These are phyloP conservation scores for Fusarium sp. DNA, from an alignment of 2,329 filamentous ascomycete species.

Conservation along the genomic window DNA sequence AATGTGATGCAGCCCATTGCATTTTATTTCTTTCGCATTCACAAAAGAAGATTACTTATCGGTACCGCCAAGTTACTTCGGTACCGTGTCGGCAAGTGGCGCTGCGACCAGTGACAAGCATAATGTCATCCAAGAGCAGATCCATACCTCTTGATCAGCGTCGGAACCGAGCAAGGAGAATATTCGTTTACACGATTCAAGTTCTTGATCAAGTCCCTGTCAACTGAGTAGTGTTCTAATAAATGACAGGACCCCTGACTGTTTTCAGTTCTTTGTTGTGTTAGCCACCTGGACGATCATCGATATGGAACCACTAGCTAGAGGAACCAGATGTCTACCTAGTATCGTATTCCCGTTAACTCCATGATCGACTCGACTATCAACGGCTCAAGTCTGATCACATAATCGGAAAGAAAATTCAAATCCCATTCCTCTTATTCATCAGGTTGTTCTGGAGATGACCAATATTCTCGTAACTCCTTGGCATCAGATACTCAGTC, in stretches of 20 bases:
- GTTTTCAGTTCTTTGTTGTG: neutral
- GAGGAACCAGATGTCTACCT: neutral
- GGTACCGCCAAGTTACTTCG: fast-evolving
- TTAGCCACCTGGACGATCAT: neutral
- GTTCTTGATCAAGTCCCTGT: neutral
- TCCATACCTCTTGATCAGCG: neutral
- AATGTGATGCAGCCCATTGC: neutral
- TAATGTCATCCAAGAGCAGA: neutral
- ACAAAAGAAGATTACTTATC: too few relatives aligned
- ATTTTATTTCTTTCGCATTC: neutral
- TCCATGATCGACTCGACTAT: neutral
- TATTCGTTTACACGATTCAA: neutral
- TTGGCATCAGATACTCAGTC: neutral
- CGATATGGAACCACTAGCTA: neutral
- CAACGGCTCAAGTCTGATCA: neutral
- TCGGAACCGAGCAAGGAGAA: neutral
- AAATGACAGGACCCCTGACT: neutral
- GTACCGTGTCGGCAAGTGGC: neutral
- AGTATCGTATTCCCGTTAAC: neutral
- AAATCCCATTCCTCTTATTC: neutral
- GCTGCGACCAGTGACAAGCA: neutral
- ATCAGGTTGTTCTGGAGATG: neutral
- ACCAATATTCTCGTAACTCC: neutral
- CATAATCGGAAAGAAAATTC: slow-evolving; percentile 2
- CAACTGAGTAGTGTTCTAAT: neutral